These are phyloP conservation scores for Vachellia pachyceras DNA, from an alignment of 306 rosid species.

Conservation along the genomic window DNA sequence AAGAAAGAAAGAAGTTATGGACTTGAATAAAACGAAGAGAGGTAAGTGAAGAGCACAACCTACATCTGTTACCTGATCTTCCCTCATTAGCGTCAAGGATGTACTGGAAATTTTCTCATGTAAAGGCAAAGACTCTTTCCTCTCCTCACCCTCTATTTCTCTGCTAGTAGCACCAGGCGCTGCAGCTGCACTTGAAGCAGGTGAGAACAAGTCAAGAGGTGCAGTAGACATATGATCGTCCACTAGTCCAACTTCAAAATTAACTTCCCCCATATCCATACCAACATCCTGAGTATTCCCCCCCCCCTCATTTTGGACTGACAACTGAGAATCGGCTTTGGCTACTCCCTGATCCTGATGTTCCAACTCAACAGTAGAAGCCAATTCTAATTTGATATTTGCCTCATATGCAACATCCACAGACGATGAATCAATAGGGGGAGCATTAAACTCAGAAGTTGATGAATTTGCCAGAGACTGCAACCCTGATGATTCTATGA, in stretches of 20 bases:
- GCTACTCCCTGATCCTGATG: constrained; percentile 42
- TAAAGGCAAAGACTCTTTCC: constrained; percentile 37
- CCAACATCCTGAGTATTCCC: constrained; percentile 30
- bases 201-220: constrained; percentile 37
- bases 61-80: constrained; percentile 91
- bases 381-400: constrained; percentile 37
- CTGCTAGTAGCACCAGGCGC: constrained; percentile 34
- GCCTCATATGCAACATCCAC: constrained; percentile 35
- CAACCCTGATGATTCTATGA: constrained; percentile 45
- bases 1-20: background rate
- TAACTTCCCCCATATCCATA: constrained; percentile 42
- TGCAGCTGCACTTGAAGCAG: constrained; percentile 42
- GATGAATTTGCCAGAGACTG: constrained; percentile 47
- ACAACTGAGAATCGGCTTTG: constrained; percentile 48
- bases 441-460: constrained; percentile 43
- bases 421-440: constrained; percentile 42
- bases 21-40: constrained; percentile 32
- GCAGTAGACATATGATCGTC: constrained; percentile 40
- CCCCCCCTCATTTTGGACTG: constrained; percentile 44
- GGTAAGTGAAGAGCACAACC: constrained; percentile 80
- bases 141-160: constrained; percentile 42
- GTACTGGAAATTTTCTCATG: constrained; percentile 42
- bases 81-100: constrained; percentile 60
- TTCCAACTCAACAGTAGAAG: constrained; percentile 43
- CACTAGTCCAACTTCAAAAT: constrained; percentile 46